Evolutionary conservation across 2,329 filamentous ascomycete species (phyloP).

Genomic region (Colletotrichum navitas): DNA sequence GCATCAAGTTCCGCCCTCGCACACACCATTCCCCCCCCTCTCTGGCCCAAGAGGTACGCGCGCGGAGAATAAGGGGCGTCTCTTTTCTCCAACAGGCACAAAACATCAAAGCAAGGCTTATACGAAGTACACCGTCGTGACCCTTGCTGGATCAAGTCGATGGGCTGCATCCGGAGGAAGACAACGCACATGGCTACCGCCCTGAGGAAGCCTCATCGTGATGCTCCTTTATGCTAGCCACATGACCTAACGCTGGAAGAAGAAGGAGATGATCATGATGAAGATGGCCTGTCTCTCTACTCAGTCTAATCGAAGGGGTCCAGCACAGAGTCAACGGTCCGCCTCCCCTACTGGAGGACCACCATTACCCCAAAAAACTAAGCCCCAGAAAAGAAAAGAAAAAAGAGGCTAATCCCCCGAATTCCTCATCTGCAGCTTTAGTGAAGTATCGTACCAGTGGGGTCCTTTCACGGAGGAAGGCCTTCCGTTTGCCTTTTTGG

Average conservation of each 20-base stretch:
- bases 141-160: constrained; percentile 17
- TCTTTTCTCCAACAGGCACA: constrained; percentile 33
- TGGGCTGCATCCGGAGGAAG: constrained; percentile 12
- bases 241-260: background rate
- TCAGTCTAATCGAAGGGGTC: background rate
- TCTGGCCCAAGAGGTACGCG: background rate
- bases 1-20: no score
- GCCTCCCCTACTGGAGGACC: constrained; percentile 11
- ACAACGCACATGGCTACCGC: constrained; percentile 13
- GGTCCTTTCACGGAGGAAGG: constrained; percentile 26
- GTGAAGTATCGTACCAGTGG: constrained; percentile 7
- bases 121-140: constrained; percentile 9
- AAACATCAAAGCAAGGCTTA: no score
- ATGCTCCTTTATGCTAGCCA: background rate
- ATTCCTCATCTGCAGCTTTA: background rate
- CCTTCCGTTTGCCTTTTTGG: constrained; percentile 26
- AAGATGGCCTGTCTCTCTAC: background rate
- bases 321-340: background rate
- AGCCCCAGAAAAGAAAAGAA: constrained; percentile 2
- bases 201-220: background rate
- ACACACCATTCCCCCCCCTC: background rate
- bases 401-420: background rate
- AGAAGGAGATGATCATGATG: background rate
- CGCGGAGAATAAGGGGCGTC: constrained; percentile 30
- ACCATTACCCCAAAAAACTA: constrained; percentile 23